Evolutionary conservation across 371 early-diverging fungal genomes (phyloP).

Genomic region (Mucor plumbeus): DNA sequence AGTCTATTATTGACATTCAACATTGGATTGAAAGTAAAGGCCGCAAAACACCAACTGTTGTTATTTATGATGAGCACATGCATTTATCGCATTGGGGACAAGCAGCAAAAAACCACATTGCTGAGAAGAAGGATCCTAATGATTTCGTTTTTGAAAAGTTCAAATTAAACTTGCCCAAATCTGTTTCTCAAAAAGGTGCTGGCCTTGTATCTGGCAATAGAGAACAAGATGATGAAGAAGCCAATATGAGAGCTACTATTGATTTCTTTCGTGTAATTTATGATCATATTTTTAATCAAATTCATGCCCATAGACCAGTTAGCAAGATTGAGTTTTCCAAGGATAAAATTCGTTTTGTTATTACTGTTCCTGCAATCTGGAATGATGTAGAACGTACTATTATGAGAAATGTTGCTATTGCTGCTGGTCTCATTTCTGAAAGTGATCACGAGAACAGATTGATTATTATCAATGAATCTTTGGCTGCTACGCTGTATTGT

Average conservation of each 20-base stretch:
- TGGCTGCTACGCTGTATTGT: slow-evolving; percentile 51
- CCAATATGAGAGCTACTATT: slow-evolving; percentile 16
- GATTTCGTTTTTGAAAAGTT: slow-evolving; percentile 10
- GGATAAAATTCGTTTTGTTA: slow-evolving; percentile 16
- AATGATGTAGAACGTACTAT: slow-evolving; percentile 45
- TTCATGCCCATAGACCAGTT: background rate
- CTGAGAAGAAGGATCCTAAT: background rate
- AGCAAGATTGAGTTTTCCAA: slow-evolving; percentile 1
- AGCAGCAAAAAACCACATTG: background rate
- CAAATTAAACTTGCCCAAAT: slow-evolving; percentile 11
- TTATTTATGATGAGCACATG: slow-evolving; percentile 10
- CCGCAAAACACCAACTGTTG: slow-evolving; percentile 13
- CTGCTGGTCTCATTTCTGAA: slow-evolving; percentile 44
- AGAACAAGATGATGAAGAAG: background rate
- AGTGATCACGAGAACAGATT: slow-evolving; percentile 45
- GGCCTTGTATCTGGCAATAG: slow-evolving; percentile 2
- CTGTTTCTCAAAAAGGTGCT: slow-evolving; percentile 13
- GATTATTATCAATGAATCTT: slow-evolving; percentile 47
- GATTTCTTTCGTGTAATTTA: slow-evolving; percentile 17
- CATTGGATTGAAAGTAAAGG: background rate
- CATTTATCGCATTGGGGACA: slow-evolving; percentile 15
- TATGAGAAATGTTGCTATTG: slow-evolving; percentile 45
- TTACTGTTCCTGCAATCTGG: slow-evolving; percentile 56
- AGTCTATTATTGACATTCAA: background rate
- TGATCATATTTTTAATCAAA: slow-evolving; percentile 6